phyloP scores from a whole-genome alignment of 352 stramenopile genomes.

The Phytophthora tubulina region DNA sequence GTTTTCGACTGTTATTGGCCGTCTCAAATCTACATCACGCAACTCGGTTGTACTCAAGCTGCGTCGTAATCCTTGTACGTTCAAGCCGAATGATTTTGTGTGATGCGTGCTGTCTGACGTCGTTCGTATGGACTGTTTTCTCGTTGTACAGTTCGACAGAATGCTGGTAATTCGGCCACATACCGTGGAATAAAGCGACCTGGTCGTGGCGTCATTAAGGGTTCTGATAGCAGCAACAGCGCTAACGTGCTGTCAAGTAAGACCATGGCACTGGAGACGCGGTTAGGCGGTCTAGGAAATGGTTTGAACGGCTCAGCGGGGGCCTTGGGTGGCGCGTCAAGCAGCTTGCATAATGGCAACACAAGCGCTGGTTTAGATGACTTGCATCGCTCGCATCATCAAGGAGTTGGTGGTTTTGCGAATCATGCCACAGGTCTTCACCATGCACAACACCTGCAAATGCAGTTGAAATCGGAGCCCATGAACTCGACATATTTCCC shows the following conservation, averaged over 20 bases:
- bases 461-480: slow-evolving; percentile 70
- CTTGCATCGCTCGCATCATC: slow-evolving; percentile 41
- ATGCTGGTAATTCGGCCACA: slow-evolving; percentile 55
- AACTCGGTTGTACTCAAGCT: slow-evolving; percentile 87
- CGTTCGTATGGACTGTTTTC: slow-evolving; percentile 6
- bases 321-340: slow-evolving; percentile 21
- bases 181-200: slow-evolving; percentile 73
- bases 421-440: slow-evolving; percentile 30
- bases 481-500: slow-evolving; percentile 78
- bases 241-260: slow-evolving; percentile 81
- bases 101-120: slow-evolving; percentile 16
- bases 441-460: slow-evolving; percentile 42
- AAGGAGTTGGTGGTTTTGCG: slow-evolving; percentile 24
- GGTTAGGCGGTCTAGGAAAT: slow-evolving; percentile 58
- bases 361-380: slow-evolving; percentile 35
- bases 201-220: slow-evolving; percentile 58
- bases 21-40: slow-evolving; percentile 80
- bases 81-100: slow-evolving; percentile 5
- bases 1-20: slow-evolving; percentile 85
- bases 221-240: slow-evolving; percentile 71
- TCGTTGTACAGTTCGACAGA: slow-evolving; percentile 66
- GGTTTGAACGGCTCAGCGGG: slow-evolving; percentile 38
- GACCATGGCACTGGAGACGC: slow-evolving; percentile 74
- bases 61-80: slow-evolving; percentile 83
- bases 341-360: slow-evolving; percentile 34